phyloP scores from a whole-genome alignment of 2,329 filamentous ascomycete species.

The Aspergillus ustus region DNA sequence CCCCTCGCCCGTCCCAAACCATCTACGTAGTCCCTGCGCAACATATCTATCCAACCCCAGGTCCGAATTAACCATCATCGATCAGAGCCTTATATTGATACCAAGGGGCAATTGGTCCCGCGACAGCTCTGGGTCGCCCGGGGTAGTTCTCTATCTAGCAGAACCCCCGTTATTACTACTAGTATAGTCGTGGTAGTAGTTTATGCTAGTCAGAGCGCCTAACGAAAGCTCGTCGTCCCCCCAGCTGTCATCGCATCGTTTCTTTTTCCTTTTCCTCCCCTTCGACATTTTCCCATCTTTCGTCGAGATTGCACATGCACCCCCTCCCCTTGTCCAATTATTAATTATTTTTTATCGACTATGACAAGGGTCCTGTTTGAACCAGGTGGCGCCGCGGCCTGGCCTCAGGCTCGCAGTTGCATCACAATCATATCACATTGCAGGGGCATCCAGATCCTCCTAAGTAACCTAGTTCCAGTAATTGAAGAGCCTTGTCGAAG shows the following conservation, averaged over 20 bases:
- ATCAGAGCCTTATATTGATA: not conserved
- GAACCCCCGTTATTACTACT: no score
- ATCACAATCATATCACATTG: not conserved
- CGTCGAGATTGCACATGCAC: not conserved
- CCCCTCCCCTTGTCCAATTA: not conserved
- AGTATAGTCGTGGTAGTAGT: not conserved
- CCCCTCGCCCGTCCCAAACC: not conserved
- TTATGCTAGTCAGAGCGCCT: not conserved
- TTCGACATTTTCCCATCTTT: not conserved
- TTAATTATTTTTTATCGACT: not conserved
- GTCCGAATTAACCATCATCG: not conserved
- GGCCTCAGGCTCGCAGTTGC: not conserved
- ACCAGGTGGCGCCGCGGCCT: not conserved
- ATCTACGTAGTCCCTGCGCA: not conserved
- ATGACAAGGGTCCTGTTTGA: slow-evolving; percentile 14
- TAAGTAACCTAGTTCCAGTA: not conserved
- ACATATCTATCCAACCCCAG: not conserved
- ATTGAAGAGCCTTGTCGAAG: not conserved
- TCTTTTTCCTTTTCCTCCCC: not conserved
- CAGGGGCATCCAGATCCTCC: not conserved
- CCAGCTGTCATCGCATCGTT: not conserved
- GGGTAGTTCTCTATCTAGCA: not conserved
- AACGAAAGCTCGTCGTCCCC: not conserved
- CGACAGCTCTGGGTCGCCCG: not conserved
- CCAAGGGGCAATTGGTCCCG: slow-evolving; percentile 4